Conservation (phyloP, 2,329 filamentous ascomycete genomes). For the Bipolaris oryzae region DNA sequence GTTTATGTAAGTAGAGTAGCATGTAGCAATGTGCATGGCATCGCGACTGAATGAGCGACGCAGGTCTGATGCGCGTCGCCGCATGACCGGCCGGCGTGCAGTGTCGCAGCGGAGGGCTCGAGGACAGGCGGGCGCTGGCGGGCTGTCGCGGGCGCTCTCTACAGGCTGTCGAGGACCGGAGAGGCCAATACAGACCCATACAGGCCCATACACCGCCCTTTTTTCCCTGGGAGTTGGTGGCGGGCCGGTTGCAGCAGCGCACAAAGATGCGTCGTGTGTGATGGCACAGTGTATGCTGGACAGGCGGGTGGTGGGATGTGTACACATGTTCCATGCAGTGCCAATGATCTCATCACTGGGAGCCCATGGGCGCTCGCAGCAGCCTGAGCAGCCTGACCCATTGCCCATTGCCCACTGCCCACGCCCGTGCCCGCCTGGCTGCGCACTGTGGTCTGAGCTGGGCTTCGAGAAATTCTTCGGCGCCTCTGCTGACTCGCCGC, state of each 20-base stretch:
- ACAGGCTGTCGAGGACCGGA: neutral
- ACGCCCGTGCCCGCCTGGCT: neutral
- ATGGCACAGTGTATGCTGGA: too few species aligned
- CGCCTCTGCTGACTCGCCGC: conserved; percentile 39
- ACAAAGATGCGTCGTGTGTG: too few species aligned
- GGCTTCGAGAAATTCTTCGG: conserved; percentile 36
- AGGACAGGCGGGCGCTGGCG: neutral
- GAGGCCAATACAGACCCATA: conserved; percentile 20
- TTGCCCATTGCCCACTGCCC: neutral
- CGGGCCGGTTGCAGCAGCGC: conserved; percentile 20
- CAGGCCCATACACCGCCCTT: conserved; percentile 39
- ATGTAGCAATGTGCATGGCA: neutral
- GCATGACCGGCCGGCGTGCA: conserved; percentile 21
- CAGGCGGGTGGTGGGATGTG: neutral
- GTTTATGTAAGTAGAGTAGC: neutral
- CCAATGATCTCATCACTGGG: conserved; percentile 25
- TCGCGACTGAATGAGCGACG: conserved; percentile 29
- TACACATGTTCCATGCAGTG: conserved; percentile 30
- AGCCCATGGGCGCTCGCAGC: neutral
- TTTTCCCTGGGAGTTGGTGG: conserved; percentile 22
- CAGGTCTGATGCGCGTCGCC: conserved; percentile 22
- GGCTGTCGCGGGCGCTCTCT: neutral
- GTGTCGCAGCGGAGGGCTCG: neutral
- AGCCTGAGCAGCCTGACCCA: neutral
- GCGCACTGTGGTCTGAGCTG: conserved; percentile 24